A percentile compares a stretch with the other conserved stretches of the same genome.
Evolutionary conservation across 768 basidiomycete genomes (phyloP).

Genomic region (Amylocystis lapponica): DNA sequence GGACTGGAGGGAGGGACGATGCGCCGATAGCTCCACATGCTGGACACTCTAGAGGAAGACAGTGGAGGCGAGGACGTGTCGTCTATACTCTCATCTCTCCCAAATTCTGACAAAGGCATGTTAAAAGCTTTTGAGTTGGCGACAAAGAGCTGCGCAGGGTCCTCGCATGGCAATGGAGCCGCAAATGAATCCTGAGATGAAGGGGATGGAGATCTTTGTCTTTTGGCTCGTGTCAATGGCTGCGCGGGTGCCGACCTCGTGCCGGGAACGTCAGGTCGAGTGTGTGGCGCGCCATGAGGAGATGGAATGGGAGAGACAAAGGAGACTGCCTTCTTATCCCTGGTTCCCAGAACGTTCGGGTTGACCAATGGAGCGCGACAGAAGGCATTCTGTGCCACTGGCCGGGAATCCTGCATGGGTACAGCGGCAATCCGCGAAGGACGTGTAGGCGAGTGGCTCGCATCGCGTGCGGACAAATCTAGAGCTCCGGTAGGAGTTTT

Average conservation of each 20-base stretch:
- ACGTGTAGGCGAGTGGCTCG: neutral
- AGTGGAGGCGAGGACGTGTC: slow-evolving; percentile 1
- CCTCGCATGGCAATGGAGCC: slow-evolving; percentile 37
- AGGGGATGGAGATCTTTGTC: slow-evolving; percentile 30
- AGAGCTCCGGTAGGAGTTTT: too few relatives aligned
- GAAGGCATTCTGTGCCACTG: too few relatives aligned
- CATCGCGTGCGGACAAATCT: neutral
- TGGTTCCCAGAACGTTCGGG: neutral
- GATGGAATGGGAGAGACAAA: slow-evolving; percentile 21
- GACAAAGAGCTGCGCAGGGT: slow-evolving; percentile 41
- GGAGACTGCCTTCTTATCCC: slow-evolving; percentile 24
- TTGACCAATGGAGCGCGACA: neutral
- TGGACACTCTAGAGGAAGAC: neutral
- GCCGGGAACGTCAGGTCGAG: slow-evolving; percentile 3
- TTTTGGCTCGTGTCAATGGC: slow-evolving; percentile 14
- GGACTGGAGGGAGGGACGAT: neutral
- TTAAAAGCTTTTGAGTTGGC: slow-evolving; percentile 42
- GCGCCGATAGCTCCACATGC: neutral
- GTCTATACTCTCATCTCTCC: slow-evolving; percentile 20
- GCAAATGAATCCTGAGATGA: slow-evolving; percentile 63
- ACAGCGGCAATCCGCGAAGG: too few relatives aligned
- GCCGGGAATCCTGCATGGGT: too few relatives aligned
- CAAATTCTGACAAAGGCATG: slow-evolving; percentile 54
- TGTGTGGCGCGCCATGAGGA: slow-evolving; percentile 15
- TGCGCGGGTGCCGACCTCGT: slow-evolving; percentile 20